Evolutionary conservation across 2,329 filamentous ascomycete species (phyloP), one percentile per base, ranked within the genome.

Genomic region (Aspergillus sp.): DNA sequence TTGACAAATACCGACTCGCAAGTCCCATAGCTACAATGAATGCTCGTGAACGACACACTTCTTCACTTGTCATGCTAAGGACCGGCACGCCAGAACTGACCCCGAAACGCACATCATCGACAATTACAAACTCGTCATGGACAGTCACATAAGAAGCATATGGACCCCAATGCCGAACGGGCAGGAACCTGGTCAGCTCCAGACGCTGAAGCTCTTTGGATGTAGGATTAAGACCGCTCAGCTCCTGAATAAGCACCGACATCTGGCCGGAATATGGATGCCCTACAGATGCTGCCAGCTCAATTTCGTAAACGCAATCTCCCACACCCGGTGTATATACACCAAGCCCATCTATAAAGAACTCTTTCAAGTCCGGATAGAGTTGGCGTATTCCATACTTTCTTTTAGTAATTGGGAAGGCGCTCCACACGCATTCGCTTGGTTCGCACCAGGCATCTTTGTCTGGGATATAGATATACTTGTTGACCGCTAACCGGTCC

Each of bases 1-100:
- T 20, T 8, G 56, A 58, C 13, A 58, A n/a, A 15, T 44, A 58
- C 3, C 40, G 46, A 7, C 40, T 40, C 5, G 55, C 34, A 17
- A 54, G 46, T 9, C 27, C 45, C 12, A 58, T 51, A 3, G 15
- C 30, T 39, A 30, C 19, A n/a, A 58, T 37, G 7, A 58, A 45
- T 41, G 8, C 27, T n/a, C 39, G 37, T 49, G 45, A 50, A 13
- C 34, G 15, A 22, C 40, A 30, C 12, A 55, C 33, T 7, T 51
- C 45, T 20, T n/a, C 41, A 1, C 34, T 11, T 4, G 15, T 3
- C 15, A 58, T 39, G 9, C 45, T 11, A 15, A 55, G 45, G 7
- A 44, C 48, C 4, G 51, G n/a, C n/a, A n/a, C n/a, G n/a, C n/a
- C n/a, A n/a, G n/a, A n/a, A n/a, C n/a, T n/a, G n/a, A n/a, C n/a